Conservation (phyloP, 192 early-diverging fungal genomes). For the Chytriomyces confervae region DNA sequence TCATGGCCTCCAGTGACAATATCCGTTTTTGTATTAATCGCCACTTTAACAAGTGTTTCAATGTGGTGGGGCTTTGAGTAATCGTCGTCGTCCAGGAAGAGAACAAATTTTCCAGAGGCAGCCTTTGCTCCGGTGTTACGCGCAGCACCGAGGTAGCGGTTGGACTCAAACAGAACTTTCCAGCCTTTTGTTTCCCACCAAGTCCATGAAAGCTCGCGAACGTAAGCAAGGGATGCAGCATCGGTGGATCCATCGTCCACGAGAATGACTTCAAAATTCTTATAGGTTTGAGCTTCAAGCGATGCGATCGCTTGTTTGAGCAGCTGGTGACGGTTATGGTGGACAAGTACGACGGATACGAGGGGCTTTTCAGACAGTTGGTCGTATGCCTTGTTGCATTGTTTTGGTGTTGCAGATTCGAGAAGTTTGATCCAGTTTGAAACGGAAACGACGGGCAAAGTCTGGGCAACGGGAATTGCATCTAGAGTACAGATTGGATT, state of each 20-base stretch:
- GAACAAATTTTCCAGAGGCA: conserved; percentile 43
- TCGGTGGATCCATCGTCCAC: conserved; percentile 51
- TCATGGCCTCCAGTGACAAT: conserved; percentile 53
- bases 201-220: conserved; percentile 44
- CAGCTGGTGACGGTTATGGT: conserved; percentile 49
- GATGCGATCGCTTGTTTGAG: conserved; percentile 46
- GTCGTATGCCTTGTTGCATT: conserved; percentile 16
- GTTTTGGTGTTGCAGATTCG: conserved; percentile 5
- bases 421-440: conserved; percentile 29
- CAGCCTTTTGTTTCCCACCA: conserved; percentile 50
- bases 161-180: conserved; percentile 48
- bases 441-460: neutral
- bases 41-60: conserved; percentile 50
- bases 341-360: conserved; percentile 47
- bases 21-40: conserved; percentile 49
- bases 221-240: conserved; percentile 37
- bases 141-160: conserved; percentile 51
- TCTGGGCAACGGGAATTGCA: neutral
- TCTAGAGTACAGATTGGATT: conserved; percentile 12
- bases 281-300: conserved; percentile 46
- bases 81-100: conserved; percentile 56
- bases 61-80: conserved; percentile 47
- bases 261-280: conserved; percentile 48
- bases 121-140: conserved; percentile 46
- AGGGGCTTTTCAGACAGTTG: conserved; percentile 38